Conservation (phyloP, 768 basidiomycete genomes). For the Lentinula aciculospora region DNA sequence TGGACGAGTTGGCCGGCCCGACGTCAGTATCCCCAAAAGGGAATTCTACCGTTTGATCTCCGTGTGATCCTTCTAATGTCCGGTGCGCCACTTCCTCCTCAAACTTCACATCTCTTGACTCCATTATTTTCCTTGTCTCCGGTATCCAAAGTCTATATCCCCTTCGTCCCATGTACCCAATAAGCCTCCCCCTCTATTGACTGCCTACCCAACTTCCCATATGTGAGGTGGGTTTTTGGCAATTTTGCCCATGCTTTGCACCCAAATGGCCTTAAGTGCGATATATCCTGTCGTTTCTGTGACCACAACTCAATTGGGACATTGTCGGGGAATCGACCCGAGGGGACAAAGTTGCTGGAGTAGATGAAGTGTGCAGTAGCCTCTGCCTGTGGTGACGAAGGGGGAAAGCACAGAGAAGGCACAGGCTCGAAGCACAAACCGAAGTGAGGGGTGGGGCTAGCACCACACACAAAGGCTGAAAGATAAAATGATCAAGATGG, state of each 20-base stretch:
- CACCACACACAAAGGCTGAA: too few species aligned
- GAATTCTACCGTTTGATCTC: too few species aligned
- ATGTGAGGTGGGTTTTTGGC: background rate
- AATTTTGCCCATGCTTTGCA: background rate
- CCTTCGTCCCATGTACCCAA: background rate
- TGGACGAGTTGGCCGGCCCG: too few species aligned
- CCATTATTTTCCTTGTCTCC: background rate
- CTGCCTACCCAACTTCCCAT: background rate
- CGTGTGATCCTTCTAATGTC: too few species aligned
- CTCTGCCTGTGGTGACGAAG: too few species aligned
- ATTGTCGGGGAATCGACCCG: background rate
- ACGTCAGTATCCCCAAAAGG: too few species aligned
- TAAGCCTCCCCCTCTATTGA: background rate
- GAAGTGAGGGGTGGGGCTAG: too few species aligned
- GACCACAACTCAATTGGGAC: too few species aligned
- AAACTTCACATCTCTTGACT: background rate
- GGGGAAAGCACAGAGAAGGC: background rate
- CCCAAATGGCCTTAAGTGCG: background rate
- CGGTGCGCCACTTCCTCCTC: background rate
- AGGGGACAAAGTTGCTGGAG: background rate
- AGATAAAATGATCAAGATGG: too few species aligned
- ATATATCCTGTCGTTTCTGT: background rate
- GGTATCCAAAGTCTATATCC: background rate
- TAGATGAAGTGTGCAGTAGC: background rate
- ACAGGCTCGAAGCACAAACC: too few species aligned